A percentile compares a stretch with the other conserved stretches of the same genome.
Evolutionary conservation across 768 basidiomycete genomes (phyloP).

Genomic region (Psilocybe cyanescens): DNA sequence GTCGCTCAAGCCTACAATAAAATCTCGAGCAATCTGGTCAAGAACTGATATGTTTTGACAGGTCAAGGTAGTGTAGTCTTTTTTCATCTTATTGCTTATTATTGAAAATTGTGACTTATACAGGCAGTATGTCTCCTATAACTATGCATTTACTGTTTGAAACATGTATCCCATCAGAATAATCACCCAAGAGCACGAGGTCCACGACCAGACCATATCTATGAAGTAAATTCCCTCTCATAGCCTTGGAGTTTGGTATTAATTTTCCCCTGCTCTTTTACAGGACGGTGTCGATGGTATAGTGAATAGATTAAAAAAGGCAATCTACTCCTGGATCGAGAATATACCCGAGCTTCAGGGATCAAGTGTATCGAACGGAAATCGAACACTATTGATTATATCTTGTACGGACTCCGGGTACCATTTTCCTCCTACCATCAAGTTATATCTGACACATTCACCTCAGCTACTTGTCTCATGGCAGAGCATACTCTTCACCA

Average conservation of each 20-base stretch:
- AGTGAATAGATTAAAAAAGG: constrained; percentile 3
- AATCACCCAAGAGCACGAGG: not conserved
- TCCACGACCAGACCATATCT: constrained; percentile 4
- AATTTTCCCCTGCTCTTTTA: not conserved
- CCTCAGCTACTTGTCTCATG: constrained; percentile 4
- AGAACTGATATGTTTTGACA: not conserved
- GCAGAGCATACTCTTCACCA: constrained; percentile 5
- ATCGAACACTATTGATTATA: constrained; percentile 8
- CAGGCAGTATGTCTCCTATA: not conserved
- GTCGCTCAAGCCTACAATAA: too few relatives aligned
- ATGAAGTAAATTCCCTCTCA: not conserved
- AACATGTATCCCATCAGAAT: not conserved
- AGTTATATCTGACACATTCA: not conserved
- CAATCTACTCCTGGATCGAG: constrained; percentile 4
- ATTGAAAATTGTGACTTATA: not conserved
- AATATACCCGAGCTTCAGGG: constrained; percentile 6
- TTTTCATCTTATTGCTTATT: not conserved
- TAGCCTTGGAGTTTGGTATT: not conserved
- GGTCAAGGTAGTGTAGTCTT: not conserved
- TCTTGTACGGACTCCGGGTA: not conserved
- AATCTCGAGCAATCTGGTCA: not conserved
- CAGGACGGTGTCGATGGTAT: not conserved
- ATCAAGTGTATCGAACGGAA: constrained; percentile 1
- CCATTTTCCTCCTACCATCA: not conserved
- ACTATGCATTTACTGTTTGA: not conserved